These are phyloP conservation scores for Apiotrichum veenhuisii DNA, from an alignment of 1,284 basidiomycete species.

Conservation along the genomic window DNA sequence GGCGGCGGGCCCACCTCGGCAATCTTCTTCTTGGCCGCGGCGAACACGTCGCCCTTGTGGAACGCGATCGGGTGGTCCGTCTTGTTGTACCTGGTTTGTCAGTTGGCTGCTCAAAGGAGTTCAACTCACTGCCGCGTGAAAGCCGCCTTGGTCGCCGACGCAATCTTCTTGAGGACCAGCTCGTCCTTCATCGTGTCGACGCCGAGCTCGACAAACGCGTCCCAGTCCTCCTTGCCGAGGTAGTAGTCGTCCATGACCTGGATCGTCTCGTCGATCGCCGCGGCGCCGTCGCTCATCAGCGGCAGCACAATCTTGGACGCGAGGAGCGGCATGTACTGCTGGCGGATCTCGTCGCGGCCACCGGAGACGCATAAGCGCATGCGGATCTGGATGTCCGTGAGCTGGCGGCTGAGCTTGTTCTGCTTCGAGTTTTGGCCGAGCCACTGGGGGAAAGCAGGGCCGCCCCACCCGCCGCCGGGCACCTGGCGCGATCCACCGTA, in stretches of 20 bases:
- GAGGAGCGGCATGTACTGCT: slow-evolving; percentile 82
- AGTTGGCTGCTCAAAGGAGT: not conserved
- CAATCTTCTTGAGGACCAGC: slow-evolving; percentile 73
- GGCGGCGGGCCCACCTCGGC: slow-evolving; percentile 62
- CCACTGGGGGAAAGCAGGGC: slow-evolving; percentile 83
- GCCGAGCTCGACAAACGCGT: slow-evolving; percentile 87
- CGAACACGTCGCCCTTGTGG: slow-evolving; percentile 75
- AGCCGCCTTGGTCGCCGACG: slow-evolving; percentile 71
- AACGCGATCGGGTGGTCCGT: slow-evolving; percentile 85
- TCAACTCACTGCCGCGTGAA: slow-evolving; percentile 77
- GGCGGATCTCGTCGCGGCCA: slow-evolving; percentile 80
- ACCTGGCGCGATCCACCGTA: slow-evolving; percentile 58
- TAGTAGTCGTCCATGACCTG: slow-evolving; percentile 90
- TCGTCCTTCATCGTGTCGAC: slow-evolving; percentile 75
- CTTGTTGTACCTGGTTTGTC: slow-evolving; percentile 67
- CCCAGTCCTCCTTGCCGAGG: slow-evolving; percentile 91
- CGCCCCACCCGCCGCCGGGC: slow-evolving; percentile 58
- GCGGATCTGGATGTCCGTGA: slow-evolving; percentile 86
- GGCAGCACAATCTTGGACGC: slow-evolving; percentile 76
- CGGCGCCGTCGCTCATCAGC: slow-evolving; percentile 62
- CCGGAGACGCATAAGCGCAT: slow-evolving; percentile 93
- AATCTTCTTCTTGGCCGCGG: slow-evolving; percentile 69
- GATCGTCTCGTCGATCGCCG: slow-evolving; percentile 76
- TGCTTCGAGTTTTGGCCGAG: slow-evolving; percentile 96
- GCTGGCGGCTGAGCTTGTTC: slow-evolving; percentile 70